A percentile compares a stretch with the other conserved stretches of the same genome.
These are phyloP conservation scores for Naumovozyma baii DNA, from an alignment of 805 yeast species.

Conservation along the genomic window DNA sequence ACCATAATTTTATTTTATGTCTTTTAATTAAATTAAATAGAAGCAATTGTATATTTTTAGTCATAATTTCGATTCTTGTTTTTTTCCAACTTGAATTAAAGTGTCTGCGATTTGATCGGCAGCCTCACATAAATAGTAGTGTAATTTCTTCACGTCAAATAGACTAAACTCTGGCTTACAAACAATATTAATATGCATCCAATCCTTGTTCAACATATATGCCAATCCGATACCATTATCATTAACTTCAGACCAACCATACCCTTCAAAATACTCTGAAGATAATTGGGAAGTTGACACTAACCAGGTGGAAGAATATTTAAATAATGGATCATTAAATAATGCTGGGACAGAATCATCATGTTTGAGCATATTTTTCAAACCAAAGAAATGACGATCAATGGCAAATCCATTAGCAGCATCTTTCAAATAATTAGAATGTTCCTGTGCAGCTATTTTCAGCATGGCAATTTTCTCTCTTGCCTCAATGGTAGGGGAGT, in stretches of 20 bases:
- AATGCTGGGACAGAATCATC: slow-evolving; percentile 52
- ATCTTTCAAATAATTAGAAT: slow-evolving; percentile 57
- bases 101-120: slow-evolving; percentile 74
- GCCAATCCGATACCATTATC: slow-evolving; percentile 92
- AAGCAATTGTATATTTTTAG: slow-evolving; percentile 4
- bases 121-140: slow-evolving; percentile 60
- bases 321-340: slow-evolving; percentile 65
- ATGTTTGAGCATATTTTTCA: slow-evolving; percentile 53
- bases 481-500: slow-evolving; percentile 36
- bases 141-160: slow-evolving; percentile 34
- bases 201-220: slow-evolving; percentile 79
- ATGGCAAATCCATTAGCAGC: slow-evolving; percentile 85
- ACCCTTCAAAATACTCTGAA: slow-evolving; percentile 75
- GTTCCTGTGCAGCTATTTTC: slow-evolving; percentile 64
- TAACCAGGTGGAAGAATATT: slow-evolving; percentile 76
- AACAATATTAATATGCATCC: slow-evolving; percentile 78
- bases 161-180: slow-evolving; percentile 37
- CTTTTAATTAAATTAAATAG: no score
- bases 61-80: slow-evolving; percentile 1
- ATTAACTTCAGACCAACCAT: slow-evolving; percentile 93
- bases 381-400: slow-evolving; percentile 88
- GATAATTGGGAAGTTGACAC: slow-evolving; percentile 84
- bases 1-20: no score
- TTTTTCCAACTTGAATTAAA: slow-evolving; percentile 26
- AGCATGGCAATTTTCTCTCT: slow-evolving; percentile 57